Conservation (phyloP, 352 stramenopile species). For the Pythium phragmiticola region DNA sequence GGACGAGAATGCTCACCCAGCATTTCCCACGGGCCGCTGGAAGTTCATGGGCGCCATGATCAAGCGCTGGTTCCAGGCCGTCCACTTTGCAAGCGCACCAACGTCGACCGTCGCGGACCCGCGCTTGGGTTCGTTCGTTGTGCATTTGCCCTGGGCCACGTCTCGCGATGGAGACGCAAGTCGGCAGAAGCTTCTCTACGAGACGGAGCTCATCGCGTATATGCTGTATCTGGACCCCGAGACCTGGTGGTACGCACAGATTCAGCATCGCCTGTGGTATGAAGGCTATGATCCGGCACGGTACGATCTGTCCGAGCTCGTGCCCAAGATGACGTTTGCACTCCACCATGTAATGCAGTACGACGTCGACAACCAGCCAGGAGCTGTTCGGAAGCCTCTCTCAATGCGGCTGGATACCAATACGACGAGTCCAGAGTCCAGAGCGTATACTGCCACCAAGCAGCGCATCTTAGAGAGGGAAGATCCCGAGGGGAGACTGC, state of each 20-base stretch:
- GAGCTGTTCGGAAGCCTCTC: not conserved
- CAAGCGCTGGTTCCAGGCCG: constrained; percentile 2
- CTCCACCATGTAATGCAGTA: not conserved
- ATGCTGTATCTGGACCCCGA: not conserved
- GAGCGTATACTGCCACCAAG: not conserved
- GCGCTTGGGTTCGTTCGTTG: constrained; percentile 1
- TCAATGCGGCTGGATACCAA: not conserved
- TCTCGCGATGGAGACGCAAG: not conserved
- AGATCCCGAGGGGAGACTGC: not conserved
- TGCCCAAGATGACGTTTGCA: constrained; percentile 7
- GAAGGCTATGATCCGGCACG: not conserved
- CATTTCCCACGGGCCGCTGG: not conserved
- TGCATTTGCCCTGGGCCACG: not conserved
- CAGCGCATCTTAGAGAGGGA: not conserved
- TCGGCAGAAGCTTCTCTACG: not conserved
- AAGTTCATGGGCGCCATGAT: not conserved
- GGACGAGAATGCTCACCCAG: not conserved
- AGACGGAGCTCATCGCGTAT: constrained; percentile 11
- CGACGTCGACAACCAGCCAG: not conserved
- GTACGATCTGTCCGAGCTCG: constrained; percentile 1
- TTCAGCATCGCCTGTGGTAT: constrained; percentile 1
- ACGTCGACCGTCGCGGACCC: not conserved
- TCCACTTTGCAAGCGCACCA: not conserved
- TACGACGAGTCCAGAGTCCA: not conserved
- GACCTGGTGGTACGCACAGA: constrained; percentile 6